phyloP scores from a whole-genome alignment of 768 basidiomycete genomes.

The Trametes gibbosa region DNA sequence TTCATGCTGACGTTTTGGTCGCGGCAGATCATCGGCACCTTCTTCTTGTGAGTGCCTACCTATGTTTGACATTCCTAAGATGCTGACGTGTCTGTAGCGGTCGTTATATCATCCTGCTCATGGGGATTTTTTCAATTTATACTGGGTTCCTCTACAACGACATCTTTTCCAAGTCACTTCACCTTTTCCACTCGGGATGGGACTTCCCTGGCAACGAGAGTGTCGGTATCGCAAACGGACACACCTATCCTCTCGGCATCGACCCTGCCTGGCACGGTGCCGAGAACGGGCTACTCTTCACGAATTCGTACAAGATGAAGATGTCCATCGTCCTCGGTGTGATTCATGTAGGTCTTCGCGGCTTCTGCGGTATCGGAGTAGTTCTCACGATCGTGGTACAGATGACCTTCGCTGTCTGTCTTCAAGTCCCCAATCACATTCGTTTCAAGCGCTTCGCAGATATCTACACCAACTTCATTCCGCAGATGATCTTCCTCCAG shows the following conservation, averaged over 20 bases:
- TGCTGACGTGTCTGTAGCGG: constrained; percentile 51
- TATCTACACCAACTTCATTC: constrained; percentile 93
- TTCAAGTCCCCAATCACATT: constrained; percentile 94
- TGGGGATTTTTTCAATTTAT: constrained; percentile 97
- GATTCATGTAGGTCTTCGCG: constrained; percentile 68
- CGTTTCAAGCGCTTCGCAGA: constrained; percentile 86
- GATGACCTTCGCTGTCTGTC: constrained; percentile 98
- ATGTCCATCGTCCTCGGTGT: constrained; percentile 97
- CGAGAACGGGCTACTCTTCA: constrained; percentile 88
- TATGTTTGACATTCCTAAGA: constrained; percentile 17
- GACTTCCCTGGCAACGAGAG: constrained; percentile 58
- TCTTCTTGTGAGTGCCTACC: constrained; percentile 80
- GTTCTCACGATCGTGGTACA: constrained; percentile 31
- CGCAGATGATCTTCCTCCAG: constrained; percentile 96
- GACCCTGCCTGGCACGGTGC: constrained; percentile 96
- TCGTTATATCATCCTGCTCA: constrained; percentile 96
- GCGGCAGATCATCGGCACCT: constrained; percentile 72
- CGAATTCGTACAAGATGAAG: constrained; percentile 99
- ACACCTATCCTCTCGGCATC: constrained; percentile 88
- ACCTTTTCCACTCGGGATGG: constrained; percentile 90
- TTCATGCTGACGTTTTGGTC: neutral
- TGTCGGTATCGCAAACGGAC: constrained; percentile 54
- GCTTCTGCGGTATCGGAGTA: neutral
- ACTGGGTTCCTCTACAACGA: constrained; percentile 99
- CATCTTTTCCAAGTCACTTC: constrained; percentile 91